Percentiles rank a stretch among this genome's conserved stretches.
phyloP scores from a whole-genome alignment of 805 yeast species.

The Ascoidea rubescens region DNA sequence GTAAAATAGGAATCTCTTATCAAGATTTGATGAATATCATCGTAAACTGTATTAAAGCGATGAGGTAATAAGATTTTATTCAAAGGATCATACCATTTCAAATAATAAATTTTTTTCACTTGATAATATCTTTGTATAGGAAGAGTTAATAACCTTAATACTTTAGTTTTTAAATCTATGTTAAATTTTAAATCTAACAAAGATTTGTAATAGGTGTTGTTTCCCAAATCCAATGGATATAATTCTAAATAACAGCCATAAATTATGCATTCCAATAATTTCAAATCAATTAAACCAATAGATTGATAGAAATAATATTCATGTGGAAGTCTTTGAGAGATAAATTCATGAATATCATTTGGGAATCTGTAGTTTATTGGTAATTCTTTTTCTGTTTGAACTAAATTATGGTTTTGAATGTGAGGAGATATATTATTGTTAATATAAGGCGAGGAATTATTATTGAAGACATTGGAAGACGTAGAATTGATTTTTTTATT shows the following conservation, averaged over 20 bases:
- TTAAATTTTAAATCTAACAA: slow-evolving; percentile 32
- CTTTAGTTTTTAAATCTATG: slow-evolving; percentile 37
- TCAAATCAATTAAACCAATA: slow-evolving; percentile 54
- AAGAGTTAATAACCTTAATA: slow-evolving; percentile 54
- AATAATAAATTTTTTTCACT: slow-evolving; percentile 43
- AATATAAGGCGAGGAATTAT: too few species aligned
- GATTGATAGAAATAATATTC: slow-evolving; percentile 76
- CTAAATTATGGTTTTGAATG: slow-evolving; percentile 7
- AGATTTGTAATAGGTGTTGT: slow-evolving; percentile 40
- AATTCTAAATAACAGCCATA: slow-evolving; percentile 49
- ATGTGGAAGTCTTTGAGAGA: slow-evolving; percentile 77
- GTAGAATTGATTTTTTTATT: slow-evolving; percentile 2
- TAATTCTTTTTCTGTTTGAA: slow-evolving; percentile 1
- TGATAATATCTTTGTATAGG: slow-evolving; percentile 78
- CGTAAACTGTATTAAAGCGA: slow-evolving; percentile 39
- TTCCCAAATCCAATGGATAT: slow-evolving; percentile 53
- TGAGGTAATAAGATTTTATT: slow-evolving; percentile 29
- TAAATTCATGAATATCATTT: slow-evolving; percentile 63
- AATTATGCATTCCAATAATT: slow-evolving; percentile 51
- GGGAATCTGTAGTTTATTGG: slow-evolving; percentile 29
- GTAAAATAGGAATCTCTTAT: slow-evolving; percentile 15
- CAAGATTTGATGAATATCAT: slow-evolving; percentile 22
- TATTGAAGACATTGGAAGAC: slow-evolving; percentile 4
- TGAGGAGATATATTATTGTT: too few species aligned
- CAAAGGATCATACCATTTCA: slow-evolving; percentile 38